phyloP scores from a whole-genome alignment of 192 early-diverging fungal species.

The Pilobolus umbonatus region DNA sequence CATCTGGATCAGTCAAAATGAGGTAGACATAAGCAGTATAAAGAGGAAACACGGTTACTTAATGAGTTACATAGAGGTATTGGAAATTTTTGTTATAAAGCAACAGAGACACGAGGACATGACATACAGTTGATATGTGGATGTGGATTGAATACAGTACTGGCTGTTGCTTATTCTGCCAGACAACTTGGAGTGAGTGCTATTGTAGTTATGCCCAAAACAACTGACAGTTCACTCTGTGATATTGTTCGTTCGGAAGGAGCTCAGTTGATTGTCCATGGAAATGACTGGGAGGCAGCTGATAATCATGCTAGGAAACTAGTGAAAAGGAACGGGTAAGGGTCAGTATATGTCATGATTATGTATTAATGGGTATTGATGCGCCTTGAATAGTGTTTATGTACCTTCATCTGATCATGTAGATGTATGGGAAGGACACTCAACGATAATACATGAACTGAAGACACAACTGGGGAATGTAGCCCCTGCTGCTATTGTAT shows the following conservation, averaged over 20 bases:
- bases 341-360: slow-evolving; percentile 3
- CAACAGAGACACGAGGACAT: slow-evolving; percentile 39
- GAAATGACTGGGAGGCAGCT: slow-evolving; percentile 46
- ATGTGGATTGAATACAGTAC: slow-evolving; percentile 59
- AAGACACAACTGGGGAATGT: slow-evolving; percentile 50
- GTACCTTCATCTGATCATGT: slow-evolving; percentile 56
- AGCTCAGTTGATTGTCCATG: slow-evolving; percentile 43
- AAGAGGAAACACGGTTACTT: neutral
- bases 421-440: slow-evolving; percentile 55
- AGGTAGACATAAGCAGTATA: slow-evolving; percentile 42
- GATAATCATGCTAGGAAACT: slow-evolving; percentile 39
- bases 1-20: slow-evolving; percentile 74
- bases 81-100: slow-evolving; percentile 54
- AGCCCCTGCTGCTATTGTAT: slow-evolving; percentile 59
- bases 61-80: slow-evolving; percentile 56
- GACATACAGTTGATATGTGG: slow-evolving; percentile 51
- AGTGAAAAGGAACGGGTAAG: slow-evolving; percentile 43
- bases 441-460: slow-evolving; percentile 59
- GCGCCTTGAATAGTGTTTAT: slow-evolving; percentile 29
- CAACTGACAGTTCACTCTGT: slow-evolving; percentile 40
- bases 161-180: slow-evolving; percentile 64
- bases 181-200: slow-evolving; percentile 53
- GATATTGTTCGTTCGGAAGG: slow-evolving; percentile 59
- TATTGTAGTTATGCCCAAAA: slow-evolving; percentile 54
- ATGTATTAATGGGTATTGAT: neutral